Conservation (phyloP, 163 green algal species). For the Picocystis sp. region DNA sequence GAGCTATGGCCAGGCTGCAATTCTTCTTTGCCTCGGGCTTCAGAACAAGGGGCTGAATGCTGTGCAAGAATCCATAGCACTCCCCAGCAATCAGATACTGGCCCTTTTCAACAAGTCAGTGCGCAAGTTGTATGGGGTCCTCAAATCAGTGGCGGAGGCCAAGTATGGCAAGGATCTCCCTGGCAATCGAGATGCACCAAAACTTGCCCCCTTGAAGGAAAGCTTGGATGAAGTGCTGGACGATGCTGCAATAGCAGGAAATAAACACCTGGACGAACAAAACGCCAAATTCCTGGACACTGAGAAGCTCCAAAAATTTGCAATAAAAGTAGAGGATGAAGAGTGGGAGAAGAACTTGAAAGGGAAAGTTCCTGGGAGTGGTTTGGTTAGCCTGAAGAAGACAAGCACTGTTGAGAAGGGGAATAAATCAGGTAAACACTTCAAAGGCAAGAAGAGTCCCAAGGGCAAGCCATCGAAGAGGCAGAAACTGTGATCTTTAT, state of each 20-base stretch:
- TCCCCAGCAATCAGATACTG: conserved; percentile 70
- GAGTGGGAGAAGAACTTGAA: conserved; percentile 11
- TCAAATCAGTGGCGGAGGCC: conserved; percentile 47
- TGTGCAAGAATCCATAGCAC: conserved; percentile 38
- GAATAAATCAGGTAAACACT: background rate
- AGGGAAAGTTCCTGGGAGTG: conserved; percentile 3
- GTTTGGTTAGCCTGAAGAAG: conserved; percentile 12
- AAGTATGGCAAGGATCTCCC: conserved; percentile 7
- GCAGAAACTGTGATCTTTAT: background rate
- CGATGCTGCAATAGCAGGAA: conserved; percentile 16
- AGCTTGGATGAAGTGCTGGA: conserved; percentile 20
- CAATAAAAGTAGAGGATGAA: conserved; percentile 9
- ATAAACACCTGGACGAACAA: background rate
- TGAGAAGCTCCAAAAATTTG: conserved; percentile 10
- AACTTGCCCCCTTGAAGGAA: conserved; percentile 21
- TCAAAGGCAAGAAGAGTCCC: conserved; percentile 4
- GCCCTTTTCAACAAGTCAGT: conserved; percentile 89
- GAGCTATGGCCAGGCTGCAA: conserved; percentile 41
- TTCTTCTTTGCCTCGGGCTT: conserved; percentile 27
- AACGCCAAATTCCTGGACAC: background rate
- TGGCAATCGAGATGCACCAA: conserved; percentile 20
- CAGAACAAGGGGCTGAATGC: conserved; percentile 22
- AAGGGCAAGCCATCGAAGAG: conserved; percentile 14
- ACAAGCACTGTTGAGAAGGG: conserved; percentile 1
- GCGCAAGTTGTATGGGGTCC: conserved; percentile 39